phyloP scores from a whole-genome alignment of 2,329 filamentous ascomycete species.

The Fusarium camptoceras region DNA sequence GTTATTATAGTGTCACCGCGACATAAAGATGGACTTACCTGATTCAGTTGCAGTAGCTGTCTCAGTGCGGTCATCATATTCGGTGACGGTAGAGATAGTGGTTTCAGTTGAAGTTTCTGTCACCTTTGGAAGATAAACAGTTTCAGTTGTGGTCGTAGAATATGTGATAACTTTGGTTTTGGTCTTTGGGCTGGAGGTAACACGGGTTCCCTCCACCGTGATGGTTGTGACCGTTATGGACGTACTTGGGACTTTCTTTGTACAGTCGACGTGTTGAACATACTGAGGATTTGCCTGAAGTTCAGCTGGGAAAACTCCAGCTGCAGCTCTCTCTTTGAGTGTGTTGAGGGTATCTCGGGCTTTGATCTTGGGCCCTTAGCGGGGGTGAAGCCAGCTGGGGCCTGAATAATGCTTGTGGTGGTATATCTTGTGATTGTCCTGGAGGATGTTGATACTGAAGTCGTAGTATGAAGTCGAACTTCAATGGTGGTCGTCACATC shows the following conservation, averaged over 20 bases:
- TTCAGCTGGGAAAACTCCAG: not conserved
- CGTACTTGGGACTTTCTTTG: not conserved
- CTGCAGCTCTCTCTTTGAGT: not conserved
- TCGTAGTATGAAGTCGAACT: not conserved
- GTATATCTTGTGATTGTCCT: not conserved
- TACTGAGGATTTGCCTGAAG: not conserved
- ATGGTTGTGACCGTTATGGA: not conserved
- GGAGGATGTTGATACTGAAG: not conserved
- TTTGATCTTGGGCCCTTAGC: not conserved
- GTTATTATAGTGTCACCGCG: not conserved
- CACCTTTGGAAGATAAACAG: not conserved
- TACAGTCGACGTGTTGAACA: not conserved
- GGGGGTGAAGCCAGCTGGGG: not conserved
- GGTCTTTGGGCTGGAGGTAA: not conserved
- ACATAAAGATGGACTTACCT: fast-evolving
- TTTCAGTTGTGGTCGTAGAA: not conserved
- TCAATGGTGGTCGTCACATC: not conserved
- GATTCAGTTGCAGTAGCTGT: not conserved
- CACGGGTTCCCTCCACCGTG: not conserved
- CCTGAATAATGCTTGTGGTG: not conserved
- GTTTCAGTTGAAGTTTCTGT: not conserved
- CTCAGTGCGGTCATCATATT: not conserved
- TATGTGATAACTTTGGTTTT: not conserved
- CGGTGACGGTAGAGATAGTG: not conserved
- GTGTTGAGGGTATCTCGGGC: not conserved